These are phyloP conservation scores for Stygiomarasmius scandens DNA, from an alignment of 1,284 basidiomycete genomes.

Conservation along the genomic window DNA sequence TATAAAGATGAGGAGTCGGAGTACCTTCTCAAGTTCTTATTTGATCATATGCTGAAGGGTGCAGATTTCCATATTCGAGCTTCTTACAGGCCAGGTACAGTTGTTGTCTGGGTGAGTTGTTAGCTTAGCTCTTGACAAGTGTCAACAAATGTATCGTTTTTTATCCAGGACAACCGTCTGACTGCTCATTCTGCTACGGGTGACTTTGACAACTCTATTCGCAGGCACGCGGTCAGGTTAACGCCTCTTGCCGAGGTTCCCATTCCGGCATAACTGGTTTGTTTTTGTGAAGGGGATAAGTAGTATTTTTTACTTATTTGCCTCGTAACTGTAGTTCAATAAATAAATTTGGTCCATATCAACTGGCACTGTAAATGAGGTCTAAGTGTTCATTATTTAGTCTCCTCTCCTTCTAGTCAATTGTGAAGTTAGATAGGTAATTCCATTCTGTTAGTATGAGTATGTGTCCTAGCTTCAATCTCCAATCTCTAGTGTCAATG, in stretches of 20 bases:
- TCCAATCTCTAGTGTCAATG: too few species aligned
- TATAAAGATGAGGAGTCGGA: conserved; percentile 71
- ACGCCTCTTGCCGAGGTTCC: conserved; percentile 59
- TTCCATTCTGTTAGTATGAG: too few species aligned
- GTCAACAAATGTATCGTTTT: not conserved
- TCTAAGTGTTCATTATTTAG: too few species aligned
- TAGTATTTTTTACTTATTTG: too few species aligned
- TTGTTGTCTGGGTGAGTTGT: conserved; percentile 39
- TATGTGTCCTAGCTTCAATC: too few species aligned
- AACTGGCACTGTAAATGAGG: too few species aligned
- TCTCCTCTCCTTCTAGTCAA: too few species aligned
- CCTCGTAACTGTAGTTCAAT: too few species aligned
- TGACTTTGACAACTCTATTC: conserved; percentile 44
- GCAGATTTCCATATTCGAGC: conserved; percentile 43
- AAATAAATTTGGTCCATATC: too few species aligned
- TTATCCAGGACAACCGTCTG: conserved; percentile 50
- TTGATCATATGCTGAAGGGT: conserved; percentile 33
- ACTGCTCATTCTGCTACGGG: conserved; percentile 51
- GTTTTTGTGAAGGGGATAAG: too few species aligned
- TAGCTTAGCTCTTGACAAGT: not conserved
- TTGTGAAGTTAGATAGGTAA: too few species aligned
- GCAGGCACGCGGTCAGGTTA: conserved; percentile 53
- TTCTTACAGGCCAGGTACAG: conserved; percentile 39
- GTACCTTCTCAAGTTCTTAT: conserved; percentile 55
- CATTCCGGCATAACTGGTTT: conserved; percentile 29